phyloP scores from a whole-genome alignment of 441 rosid species.

The Theobroma grandiflorum region DNA sequence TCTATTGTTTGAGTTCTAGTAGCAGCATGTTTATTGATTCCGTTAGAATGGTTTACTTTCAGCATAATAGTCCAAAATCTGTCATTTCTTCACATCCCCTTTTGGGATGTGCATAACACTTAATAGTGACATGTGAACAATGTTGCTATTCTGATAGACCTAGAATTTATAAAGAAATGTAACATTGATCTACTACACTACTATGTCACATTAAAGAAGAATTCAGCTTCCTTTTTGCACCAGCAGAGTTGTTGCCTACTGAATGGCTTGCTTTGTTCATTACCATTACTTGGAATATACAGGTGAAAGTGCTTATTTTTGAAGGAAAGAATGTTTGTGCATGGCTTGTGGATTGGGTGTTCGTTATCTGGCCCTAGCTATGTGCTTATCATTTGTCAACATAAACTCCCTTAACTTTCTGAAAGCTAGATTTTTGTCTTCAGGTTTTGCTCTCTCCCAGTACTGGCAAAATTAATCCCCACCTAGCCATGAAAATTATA shows the following conservation, averaged over 20 bases:
- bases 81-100: not conserved
- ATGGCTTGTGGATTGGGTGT: not conserved
- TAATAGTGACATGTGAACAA: not conserved
- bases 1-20: not conserved
- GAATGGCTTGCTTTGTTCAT: not conserved
- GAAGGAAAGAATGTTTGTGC: not conserved
- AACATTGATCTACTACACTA: not conserved
- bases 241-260: not conserved
- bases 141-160: not conserved
- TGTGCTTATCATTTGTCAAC: not conserved
- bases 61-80: not conserved
- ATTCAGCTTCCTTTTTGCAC: not conserved
- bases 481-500: not conserved
- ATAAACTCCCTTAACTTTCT: too few species aligned
- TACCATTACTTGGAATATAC: not conserved
- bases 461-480: not conserved
- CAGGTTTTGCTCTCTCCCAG: not conserved
- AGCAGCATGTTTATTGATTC: not conserved
- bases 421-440: not conserved
- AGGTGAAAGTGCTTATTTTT: not conserved
- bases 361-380: not conserved
- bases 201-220: not conserved
- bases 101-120: not conserved
- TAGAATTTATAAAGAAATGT: not conserved
- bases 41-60: not conserved